Percentiles rank a stretch among this genome's conserved stretches.
These are phyloP conservation scores for Colletotrichum tropicale DNA, from an alignment of 2,329 filamentous ascomycete species.

Conservation along the genomic window DNA sequence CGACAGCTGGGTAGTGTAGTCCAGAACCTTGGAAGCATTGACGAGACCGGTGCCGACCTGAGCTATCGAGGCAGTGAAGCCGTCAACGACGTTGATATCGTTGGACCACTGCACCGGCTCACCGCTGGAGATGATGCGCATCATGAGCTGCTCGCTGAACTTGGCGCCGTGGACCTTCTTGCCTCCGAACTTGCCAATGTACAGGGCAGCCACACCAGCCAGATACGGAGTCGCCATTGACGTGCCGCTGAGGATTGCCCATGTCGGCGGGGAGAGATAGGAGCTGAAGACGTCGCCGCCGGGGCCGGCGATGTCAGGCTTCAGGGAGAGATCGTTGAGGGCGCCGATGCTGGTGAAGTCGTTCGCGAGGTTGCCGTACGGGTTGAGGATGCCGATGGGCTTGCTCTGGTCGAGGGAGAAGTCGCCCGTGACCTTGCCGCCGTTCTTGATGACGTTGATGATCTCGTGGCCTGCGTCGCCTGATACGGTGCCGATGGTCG, in stretches of 20 bases:
- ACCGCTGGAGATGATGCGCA: slow-evolving; percentile 35
- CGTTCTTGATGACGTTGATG: slow-evolving; percentile 8
- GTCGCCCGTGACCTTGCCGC: slow-evolving; percentile 19
- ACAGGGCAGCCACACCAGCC: slow-evolving; percentile 39
- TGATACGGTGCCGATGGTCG: slow-evolving; percentile 18
- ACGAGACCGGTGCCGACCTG: slow-evolving; percentile 45
- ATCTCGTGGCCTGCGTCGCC: slow-evolving; percentile 20
- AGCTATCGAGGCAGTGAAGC: slow-evolving; percentile 33
- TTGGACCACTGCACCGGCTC: slow-evolving; percentile 30
- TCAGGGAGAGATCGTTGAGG: slow-evolving; percentile 41
- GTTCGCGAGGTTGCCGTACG: slow-evolving; percentile 33
- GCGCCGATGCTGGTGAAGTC: slow-evolving; percentile 44
- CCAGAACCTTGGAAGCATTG: slow-evolving; percentile 43
- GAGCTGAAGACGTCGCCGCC: slow-evolving; percentile 47
- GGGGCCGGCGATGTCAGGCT: slow-evolving; percentile 41
- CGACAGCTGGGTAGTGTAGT: slow-evolving; percentile 38
- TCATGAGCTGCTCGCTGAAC: slow-evolving; percentile 33
- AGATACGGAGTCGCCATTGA: slow-evolving; percentile 52
- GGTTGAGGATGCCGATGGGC: slow-evolving; percentile 21
- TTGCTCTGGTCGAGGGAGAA: slow-evolving; percentile 8
- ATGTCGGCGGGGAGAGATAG: slow-evolving; percentile 24
- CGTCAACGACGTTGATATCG: slow-evolving; percentile 2
- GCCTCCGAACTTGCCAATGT: slow-evolving; percentile 41
- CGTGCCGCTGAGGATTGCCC: slow-evolving; percentile 44
- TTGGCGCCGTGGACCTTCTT: slow-evolving; percentile 31